Evolutionary conservation across 768 basidiomycete species (phyloP), one percentile per base, ranked within the genome.

Genomic region (Cystofilobasidium capitatum): DNA sequence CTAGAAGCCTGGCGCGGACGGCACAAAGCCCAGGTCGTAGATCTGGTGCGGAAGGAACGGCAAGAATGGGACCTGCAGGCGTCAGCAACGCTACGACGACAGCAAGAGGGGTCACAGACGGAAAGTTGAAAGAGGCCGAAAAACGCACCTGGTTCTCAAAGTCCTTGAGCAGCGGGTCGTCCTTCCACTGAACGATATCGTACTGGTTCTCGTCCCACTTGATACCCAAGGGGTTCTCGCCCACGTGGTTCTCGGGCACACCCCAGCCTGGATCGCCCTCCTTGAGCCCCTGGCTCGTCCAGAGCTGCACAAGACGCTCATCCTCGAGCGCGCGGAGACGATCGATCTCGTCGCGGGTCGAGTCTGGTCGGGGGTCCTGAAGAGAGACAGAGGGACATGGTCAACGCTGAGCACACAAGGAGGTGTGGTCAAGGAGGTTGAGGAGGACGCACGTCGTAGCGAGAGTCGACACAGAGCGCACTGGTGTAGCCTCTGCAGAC

Each of bases 401-500:
- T 37, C 9, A 51, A 51, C 17, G n/a, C 49, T 9, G 26, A 44
- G 22, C 42, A 12, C 22, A 12, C 42, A 22, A 12, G 42, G n/a
- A n/a, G n/a, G n/a, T n/a, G n/a, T 24, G 8, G 9, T 22, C 20
- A 24, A 49, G 47, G 47, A n/a, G 6, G 12, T 24, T 22, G 47
- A 24, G n/a, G n/a, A 51, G 26, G 3, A 36, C 62, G 29, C 33
- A 63, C 62, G 40, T 64, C 63, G 63, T 64, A 64, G 20, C 51
- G 47, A 9, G 24, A 35, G 58, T 73, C 72, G 36, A 73, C 72
- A 39, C 73, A 73, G 42, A 74, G 66, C 1, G 72, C 68, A 22
- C 63, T 63, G n/a, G 57, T 64, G n/a, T 57, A 70, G 36, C 73
- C 73, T 10, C 73, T 72, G 55, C 72, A 74, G 74, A 74, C n/a